phyloP scores from a whole-genome alignment of 73 alveolate genomes.

The Diophrys appendiculata region DNA sequence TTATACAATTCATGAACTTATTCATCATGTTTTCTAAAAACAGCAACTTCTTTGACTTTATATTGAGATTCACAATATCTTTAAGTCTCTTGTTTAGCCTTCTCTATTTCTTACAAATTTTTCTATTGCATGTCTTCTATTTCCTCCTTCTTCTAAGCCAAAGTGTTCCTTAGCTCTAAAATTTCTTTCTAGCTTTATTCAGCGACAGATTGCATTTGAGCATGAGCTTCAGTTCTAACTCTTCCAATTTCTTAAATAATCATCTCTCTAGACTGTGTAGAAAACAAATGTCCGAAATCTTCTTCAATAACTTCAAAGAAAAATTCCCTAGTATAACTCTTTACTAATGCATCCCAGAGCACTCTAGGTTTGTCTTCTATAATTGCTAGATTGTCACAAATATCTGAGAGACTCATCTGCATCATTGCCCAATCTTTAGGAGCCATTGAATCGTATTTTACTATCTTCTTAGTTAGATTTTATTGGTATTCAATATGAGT shows the following conservation, averaged over 20 bases:
- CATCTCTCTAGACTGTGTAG: neutral
- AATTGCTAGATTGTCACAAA: conserved; percentile 11
- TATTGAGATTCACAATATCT: conserved; percentile 26
- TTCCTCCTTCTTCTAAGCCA: conserved; percentile 42
- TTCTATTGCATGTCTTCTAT: conserved; percentile 12
- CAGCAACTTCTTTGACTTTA: conserved; percentile 34
- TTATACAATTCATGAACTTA: conserved; percentile 38
- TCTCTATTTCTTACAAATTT: conserved; percentile 28
- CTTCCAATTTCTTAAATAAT: conserved; percentile 24
- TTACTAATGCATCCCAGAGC: conserved; percentile 31
- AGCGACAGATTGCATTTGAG: conserved; percentile 31
- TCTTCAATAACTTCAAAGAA: conserved; percentile 44
- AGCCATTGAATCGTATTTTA: neutral
- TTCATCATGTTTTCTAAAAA: conserved; percentile 28
- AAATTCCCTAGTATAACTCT: conserved; percentile 29
- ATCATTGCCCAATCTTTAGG: conserved; percentile 5
- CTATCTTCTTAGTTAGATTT: conserved; percentile 28
- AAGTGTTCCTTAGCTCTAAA: conserved; percentile 10
- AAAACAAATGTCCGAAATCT: conserved; percentile 33
- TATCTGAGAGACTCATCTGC: conserved; percentile 24
- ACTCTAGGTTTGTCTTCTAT: conserved; percentile 28
- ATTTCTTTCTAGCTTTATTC: conserved; percentile 39
- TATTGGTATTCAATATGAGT: conserved; percentile 31
- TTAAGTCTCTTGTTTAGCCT: conserved; percentile 32
- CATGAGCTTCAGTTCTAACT: conserved; percentile 36